Conservation (phyloP, 495 filamentous ascomycete species). For the Sphaerosporella brunnea region DNA sequence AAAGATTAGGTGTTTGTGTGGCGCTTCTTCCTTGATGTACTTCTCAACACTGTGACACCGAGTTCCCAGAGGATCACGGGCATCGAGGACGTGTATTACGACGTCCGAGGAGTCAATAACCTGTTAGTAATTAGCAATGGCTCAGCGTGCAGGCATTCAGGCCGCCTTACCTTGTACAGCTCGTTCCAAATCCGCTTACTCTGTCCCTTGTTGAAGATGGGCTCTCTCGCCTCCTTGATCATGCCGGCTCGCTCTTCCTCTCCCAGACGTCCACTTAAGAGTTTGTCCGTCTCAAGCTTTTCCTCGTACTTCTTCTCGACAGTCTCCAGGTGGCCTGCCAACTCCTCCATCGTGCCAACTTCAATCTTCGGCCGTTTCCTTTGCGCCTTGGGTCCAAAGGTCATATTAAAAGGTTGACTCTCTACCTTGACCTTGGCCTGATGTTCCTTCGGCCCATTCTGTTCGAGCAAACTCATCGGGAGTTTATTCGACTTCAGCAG, state of each 20-base stretch:
- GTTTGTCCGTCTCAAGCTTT: constrained; percentile 50
- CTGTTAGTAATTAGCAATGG: no score
- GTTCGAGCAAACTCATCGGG: constrained; percentile 40
- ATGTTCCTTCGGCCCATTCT: constrained; percentile 66
- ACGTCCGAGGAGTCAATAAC: constrained; percentile 95
- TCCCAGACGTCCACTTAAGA: constrained; percentile 50
- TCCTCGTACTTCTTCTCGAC: constrained; percentile 65
- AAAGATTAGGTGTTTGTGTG: constrained; percentile 87
- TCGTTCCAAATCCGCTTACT: constrained; percentile 96
- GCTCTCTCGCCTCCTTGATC: constrained; percentile 56
- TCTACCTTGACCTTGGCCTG: constrained; percentile 88
- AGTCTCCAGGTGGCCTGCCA: constrained; percentile 59
- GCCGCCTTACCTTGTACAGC: constrained; percentile 63
- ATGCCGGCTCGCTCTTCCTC: constrained; percentile 36
- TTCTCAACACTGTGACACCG: constrained; percentile 83
- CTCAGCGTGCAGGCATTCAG: no score
- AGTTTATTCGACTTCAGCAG: constrained; percentile 89
- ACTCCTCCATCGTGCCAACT: constrained; percentile 59
- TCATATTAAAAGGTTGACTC: constrained; percentile 64
- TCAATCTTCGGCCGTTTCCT: constrained; percentile 78
- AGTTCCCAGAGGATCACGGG: constrained; percentile 77
- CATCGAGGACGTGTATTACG: constrained; percentile 84
- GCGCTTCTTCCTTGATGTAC: constrained; percentile 79
- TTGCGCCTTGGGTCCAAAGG: constrained; percentile 85
- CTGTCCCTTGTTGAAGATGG: constrained; percentile 87